phyloP scores from a whole-genome alignment of 1,284 basidiomycete genomes.

The Inonotus hispidus region DNA sequence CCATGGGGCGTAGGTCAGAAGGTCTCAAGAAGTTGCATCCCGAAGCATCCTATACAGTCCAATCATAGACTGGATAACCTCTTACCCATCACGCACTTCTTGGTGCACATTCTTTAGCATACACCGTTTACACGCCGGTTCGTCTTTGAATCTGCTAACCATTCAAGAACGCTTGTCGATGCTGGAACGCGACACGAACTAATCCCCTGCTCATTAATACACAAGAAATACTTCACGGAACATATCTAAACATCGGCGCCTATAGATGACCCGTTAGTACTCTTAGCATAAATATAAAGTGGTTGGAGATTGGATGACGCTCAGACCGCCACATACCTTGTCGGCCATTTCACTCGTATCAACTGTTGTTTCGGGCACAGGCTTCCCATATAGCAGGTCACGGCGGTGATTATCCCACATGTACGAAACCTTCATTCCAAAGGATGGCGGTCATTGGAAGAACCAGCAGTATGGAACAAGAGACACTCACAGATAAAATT shows the following conservation, averaged over 20 bases:
- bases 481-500: constrained; percentile 44
- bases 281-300: not conserved
- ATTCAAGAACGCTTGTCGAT: not conserved
- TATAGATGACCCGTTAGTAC: not conserved
- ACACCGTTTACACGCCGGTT: not conserved
- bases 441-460: not conserved
- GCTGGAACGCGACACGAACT: no score
- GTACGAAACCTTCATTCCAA: constrained; percentile 47
- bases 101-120: not conserved
- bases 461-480: not conserved
- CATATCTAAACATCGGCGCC: constrained; percentile 11
- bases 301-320: not conserved
- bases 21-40: not conserved
- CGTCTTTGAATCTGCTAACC: no score
- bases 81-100: not conserved
- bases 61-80: not conserved
- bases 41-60: not conserved
- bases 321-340: constrained; percentile 43
- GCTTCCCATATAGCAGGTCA: constrained; percentile 50
- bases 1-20: not conserved
- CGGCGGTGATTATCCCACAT: constrained; percentile 54
- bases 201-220: not conserved
- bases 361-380: constrained; percentile 43
- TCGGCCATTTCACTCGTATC: constrained; percentile 66
- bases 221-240: not conserved